Evolutionary conservation across 768 basidiomycete species (phyloP).

Genomic region (Serendipita indica): DNA sequence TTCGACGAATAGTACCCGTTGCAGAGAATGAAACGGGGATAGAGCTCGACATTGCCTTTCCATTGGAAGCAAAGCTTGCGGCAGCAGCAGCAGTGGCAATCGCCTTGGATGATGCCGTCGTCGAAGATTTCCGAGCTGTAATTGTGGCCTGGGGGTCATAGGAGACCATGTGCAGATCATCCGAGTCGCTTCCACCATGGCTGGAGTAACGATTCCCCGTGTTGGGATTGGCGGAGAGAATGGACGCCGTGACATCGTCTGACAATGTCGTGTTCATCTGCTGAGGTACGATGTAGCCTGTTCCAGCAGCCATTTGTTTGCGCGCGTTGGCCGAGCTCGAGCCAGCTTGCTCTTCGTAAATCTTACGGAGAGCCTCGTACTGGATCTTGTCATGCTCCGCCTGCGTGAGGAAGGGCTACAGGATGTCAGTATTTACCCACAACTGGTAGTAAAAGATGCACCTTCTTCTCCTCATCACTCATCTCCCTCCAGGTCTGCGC

Average conservation of each 20-base stretch:
- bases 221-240: background rate
- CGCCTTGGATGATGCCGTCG: background rate
- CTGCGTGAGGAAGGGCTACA: conserved; percentile 78
- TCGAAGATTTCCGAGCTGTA: background rate
- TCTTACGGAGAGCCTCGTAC: conserved; percentile 69
- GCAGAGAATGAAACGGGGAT: background rate
- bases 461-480: conserved; percentile 88
- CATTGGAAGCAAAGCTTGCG: too few relatives aligned
- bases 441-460: conserved; percentile 24
- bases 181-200: too few relatives aligned
- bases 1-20: background rate
- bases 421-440: conserved; percentile 12
- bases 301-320: conserved; percentile 6
- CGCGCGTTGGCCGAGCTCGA: background rate
- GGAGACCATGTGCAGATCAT: conserved; percentile 2
- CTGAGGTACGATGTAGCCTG: conserved; percentile 7
- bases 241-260: conserved; percentile 6
- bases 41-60: too few relatives aligned
- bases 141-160: conserved; percentile 2
- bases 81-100: too few relatives aligned
- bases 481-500: conserved; percentile 88
- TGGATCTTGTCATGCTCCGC: conserved; percentile 93
- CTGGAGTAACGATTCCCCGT: too few relatives aligned
- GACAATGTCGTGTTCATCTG: background rate
- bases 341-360: conserved; percentile 54